phyloP scores from a whole-genome alignment of 2,329 filamentous ascomycete genomes.

The Botrytis galanthina region DNA sequence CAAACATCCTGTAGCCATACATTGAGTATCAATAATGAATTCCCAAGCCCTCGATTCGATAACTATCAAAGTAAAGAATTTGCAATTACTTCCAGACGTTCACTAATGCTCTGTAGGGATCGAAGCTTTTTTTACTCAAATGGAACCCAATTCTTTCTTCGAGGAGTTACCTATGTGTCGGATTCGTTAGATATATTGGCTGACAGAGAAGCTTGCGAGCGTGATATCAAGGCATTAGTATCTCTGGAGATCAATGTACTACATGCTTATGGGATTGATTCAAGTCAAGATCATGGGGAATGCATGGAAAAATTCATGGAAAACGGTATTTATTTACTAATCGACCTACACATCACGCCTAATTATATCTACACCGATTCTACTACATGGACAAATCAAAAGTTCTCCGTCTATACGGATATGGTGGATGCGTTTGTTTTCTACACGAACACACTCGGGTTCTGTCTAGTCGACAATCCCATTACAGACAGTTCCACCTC shows the following conservation, averaged over 20 bases:
- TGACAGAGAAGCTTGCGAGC: not conserved
- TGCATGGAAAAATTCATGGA: not conserved
- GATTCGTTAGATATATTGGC: not conserved
- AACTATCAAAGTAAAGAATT: not conserved
- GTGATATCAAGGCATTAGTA: not conserved
- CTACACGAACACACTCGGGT: not conserved
- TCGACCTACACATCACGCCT: not conserved
- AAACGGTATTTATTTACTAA: not conserved
- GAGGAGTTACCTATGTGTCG: not conserved
- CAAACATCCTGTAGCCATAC: not conserved
- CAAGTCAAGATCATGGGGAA: not conserved
- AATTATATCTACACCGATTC: not conserved
- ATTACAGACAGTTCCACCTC: not conserved
- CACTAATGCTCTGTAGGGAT: not conserved
- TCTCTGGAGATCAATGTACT: not conserved
- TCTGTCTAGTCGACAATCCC: not conserved
- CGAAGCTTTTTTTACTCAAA: not conserved
- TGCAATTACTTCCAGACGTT: not conserved
- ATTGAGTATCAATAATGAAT: not conserved
- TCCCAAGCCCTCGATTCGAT: not conserved
- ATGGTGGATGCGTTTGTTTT: not conserved
- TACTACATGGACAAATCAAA: not conserved
- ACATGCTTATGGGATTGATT: not conserved
- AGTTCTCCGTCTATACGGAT: not conserved
- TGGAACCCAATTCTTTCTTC: not conserved